Evolutionary conservation across 2,329 filamentous ascomycete genomes (phyloP).

Genomic region (Fusarium bactridioides): DNA sequence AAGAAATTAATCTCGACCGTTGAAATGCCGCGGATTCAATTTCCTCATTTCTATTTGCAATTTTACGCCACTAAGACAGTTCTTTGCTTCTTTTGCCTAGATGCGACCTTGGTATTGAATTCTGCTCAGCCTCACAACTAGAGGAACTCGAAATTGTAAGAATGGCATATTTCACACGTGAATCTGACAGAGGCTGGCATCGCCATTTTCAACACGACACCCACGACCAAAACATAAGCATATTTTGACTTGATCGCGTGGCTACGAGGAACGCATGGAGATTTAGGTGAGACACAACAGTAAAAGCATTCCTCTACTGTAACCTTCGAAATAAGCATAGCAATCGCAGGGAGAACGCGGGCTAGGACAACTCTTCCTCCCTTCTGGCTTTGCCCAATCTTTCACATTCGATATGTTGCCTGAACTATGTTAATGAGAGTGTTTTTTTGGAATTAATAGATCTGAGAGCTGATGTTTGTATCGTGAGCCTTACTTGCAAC

Average conservation of each 20-base stretch:
- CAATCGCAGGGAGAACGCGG: accelerated
- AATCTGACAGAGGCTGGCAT: not conserved
- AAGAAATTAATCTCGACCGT: not conserved
- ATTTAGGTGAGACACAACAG: not conserved
- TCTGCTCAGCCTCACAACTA: not conserved
- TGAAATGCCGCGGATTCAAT: too few relatives aligned
- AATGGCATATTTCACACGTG: not conserved
- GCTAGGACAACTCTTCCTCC: not conserved
- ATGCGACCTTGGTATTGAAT: too few relatives aligned
- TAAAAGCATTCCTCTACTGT: not conserved
- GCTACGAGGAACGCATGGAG: too few relatives aligned
- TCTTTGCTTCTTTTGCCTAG: not conserved
- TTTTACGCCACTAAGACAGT: not conserved
- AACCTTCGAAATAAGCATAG: not conserved
- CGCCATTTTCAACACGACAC: too few relatives aligned
- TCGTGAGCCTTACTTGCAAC: not conserved
- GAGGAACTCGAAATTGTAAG: too few relatives aligned
- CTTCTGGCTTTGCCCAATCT: not conserved
- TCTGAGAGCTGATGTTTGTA: not conserved
- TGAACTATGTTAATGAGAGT: not conserved
- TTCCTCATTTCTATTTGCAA: too few relatives aligned
- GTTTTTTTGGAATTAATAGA: not conserved
- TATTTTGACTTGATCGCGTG: not conserved
- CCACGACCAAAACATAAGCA: not conserved
- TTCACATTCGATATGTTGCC: not conserved